phyloP scores from a whole-genome alignment of 345 rosid genomes.

The Murraya koenigii region DNA sequence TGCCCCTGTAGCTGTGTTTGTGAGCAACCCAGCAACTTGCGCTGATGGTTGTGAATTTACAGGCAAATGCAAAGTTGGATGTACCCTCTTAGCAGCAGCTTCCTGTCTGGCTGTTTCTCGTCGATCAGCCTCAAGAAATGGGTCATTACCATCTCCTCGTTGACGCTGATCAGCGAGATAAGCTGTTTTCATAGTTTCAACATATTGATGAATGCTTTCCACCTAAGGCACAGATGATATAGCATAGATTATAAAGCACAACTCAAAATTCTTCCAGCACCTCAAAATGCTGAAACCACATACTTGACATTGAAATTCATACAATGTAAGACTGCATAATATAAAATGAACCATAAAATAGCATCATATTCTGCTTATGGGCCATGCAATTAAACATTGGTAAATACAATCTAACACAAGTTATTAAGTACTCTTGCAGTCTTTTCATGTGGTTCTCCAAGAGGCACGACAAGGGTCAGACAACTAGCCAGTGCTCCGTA shows the following conservation, averaged over 20 bases:
- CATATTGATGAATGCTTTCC: slow-evolving; percentile 87
- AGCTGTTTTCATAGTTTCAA: slow-evolving; percentile 83
- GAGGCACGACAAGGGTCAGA: too few species aligned
- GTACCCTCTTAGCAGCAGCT: slow-evolving; percentile 95
- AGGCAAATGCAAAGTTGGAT: slow-evolving; percentile 93
- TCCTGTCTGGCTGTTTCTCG: slow-evolving; percentile 94
- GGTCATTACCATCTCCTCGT: slow-evolving; percentile 75
- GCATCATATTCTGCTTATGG: not conserved
- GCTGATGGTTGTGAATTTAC: slow-evolving; percentile 66
- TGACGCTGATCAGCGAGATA: slow-evolving; percentile 89
- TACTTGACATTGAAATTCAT: not conserved
- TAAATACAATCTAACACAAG: not conserved
- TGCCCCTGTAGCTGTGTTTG: slow-evolving; percentile 46
- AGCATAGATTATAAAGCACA: not conserved
- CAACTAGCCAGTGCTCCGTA: not conserved
- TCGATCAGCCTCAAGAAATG: slow-evolving; percentile 96
- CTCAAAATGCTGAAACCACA: not conserved
- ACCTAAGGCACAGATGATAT: slow-evolving; percentile 41
- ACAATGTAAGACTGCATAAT: not conserved
- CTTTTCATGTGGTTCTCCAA: not conserved
- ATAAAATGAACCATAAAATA: not conserved
- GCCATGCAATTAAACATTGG: not conserved
- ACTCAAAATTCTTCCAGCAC: not conserved
- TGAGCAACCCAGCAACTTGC: slow-evolving; percentile 60
- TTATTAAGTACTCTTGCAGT: not conserved